phyloP scores from a whole-genome alignment of 345 rosid genomes.

The Eucalyptus coolabah region DNA sequence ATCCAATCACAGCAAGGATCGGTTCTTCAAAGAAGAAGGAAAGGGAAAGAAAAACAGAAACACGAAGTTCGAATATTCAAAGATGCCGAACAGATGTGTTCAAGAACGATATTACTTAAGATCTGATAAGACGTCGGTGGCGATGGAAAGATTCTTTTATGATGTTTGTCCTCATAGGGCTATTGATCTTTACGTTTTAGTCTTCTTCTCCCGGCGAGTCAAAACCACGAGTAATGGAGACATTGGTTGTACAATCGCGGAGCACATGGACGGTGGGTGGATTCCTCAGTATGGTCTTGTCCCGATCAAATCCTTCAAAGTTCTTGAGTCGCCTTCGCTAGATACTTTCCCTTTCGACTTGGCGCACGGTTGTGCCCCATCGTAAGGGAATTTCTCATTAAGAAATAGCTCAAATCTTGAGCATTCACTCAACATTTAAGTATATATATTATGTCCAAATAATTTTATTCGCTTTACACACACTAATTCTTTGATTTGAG shows the following conservation, averaged over 20 bases:
- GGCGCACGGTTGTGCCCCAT: not conserved
- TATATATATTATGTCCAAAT: not conserved
- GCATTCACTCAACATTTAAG: not conserved
- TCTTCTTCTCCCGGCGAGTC: not conserved
- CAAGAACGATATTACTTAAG: not conserved
- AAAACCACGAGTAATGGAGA: not conserved
- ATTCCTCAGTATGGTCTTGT: not conserved
- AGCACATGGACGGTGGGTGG: not conserved
- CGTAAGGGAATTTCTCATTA: not conserved
- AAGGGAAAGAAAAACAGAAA: not conserved
- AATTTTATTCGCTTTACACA: not conserved
- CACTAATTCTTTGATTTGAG: not conserved
- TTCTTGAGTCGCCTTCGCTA: not conserved
- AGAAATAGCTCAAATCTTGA: not conserved
- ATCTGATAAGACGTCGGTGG: not conserved
- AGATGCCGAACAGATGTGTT: not conserved
- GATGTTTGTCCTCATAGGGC: not conserved
- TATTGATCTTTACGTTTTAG: not conserved
- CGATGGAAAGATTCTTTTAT: not conserved
- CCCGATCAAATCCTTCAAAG: not conserved
- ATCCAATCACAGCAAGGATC: not conserved
- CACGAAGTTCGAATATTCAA: not conserved
- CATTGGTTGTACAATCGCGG: not conserved
- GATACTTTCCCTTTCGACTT: not conserved
- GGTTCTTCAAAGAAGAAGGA: not conserved